A percentile compares a stretch with the other conserved stretches of the same genome.
phyloP scores from a whole-genome alignment of 2,329 filamentous ascomycete genomes.

The Xylariomycetidae sp. region DNA sequence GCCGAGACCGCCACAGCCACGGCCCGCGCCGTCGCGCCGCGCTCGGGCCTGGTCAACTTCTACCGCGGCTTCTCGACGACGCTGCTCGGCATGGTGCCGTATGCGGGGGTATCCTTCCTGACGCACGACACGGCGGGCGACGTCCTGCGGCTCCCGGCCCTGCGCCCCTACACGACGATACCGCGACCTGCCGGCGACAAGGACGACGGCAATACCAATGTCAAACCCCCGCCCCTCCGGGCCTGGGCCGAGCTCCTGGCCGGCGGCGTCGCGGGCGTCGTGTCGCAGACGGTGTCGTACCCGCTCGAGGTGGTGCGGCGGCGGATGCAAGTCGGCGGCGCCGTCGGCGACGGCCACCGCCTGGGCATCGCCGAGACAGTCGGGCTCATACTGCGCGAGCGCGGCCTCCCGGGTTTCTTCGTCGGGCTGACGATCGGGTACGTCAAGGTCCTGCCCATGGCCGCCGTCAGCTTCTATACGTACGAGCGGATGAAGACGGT shows the following conservation, averaged over 20 bases:
- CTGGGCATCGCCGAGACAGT: slow-evolving; percentile 77
- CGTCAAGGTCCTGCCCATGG: slow-evolving; percentile 88
- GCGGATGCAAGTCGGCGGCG: slow-evolving; percentile 93
- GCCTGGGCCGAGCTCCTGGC: slow-evolving; percentile 84
- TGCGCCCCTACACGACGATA: slow-evolving; percentile 73
- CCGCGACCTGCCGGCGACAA: too few species aligned
- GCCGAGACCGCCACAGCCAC: slow-evolving; percentile 38
- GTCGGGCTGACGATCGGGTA: slow-evolving; percentile 93
- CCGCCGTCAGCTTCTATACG: slow-evolving; percentile 63
- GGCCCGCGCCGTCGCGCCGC: slow-evolving; percentile 52
- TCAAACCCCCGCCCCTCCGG: slow-evolving; percentile 67
- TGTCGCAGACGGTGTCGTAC: slow-evolving; percentile 90
- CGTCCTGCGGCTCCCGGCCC: slow-evolving; percentile 62
- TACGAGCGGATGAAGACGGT: slow-evolving; percentile 60
- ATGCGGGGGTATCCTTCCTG: slow-evolving; percentile 92
- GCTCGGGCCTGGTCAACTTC: slow-evolving; percentile 77
- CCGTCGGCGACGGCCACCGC: slow-evolving; percentile 82
- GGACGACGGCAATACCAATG: slow-evolving; percentile 44
- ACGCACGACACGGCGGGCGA: slow-evolving; percentile 91
- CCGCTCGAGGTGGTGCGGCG: slow-evolving; percentile 88
- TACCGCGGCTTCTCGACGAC: slow-evolving; percentile 92
- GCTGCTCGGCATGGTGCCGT: slow-evolving; percentile 90
- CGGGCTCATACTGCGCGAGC: slow-evolving; percentile 67
- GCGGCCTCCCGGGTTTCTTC: slow-evolving; percentile 79
- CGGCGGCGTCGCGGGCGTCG: slow-evolving; percentile 79